phyloP scores from a whole-genome alignment of 2,329 filamentous ascomycete genomes.

The Zymoseptoria pseudotritici region DNA sequence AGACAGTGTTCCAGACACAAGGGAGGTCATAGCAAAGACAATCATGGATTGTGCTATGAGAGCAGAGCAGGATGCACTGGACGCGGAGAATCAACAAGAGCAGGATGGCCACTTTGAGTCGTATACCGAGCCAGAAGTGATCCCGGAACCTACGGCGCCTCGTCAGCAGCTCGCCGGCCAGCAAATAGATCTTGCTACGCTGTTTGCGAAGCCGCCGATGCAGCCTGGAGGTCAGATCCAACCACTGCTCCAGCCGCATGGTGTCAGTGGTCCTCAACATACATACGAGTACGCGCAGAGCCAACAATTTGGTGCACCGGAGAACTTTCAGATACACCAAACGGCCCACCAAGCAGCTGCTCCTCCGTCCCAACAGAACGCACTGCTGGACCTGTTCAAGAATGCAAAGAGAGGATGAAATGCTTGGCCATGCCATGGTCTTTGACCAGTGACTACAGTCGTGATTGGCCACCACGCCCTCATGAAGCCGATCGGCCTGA shows the following conservation, averaged over 20 bases:
- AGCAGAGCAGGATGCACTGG: conserved; percentile 32
- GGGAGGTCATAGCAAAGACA: conserved; percentile 45
- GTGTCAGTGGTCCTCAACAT: neutral
- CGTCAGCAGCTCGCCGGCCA: conserved; percentile 42
- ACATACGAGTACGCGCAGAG: neutral
- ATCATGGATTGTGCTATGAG: conserved; percentile 50
- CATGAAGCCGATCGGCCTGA: neutral
- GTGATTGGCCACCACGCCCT: neutral
- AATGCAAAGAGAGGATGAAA: conserved; percentile 12
- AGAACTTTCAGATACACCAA: neutral
- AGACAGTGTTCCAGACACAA: conserved; percentile 35
- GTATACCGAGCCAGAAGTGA: conserved; percentile 47
- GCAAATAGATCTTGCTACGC: conserved; percentile 20
- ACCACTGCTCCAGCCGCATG: conserved; percentile 2
- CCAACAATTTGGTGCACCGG: neutral
- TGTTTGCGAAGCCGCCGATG: conserved; percentile 17
- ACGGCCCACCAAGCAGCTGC: neutral
- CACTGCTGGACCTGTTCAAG: conserved; percentile 25
- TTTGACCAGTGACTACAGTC: neutral
- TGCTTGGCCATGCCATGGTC: neutral
- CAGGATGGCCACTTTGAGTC: conserved; percentile 1
- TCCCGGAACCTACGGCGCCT: conserved; percentile 39
- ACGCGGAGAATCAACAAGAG: conserved; percentile 11
- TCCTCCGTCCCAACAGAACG: conserved; percentile 14
- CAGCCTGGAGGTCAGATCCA: conserved; percentile 4